Conservation (phyloP, 1,284 basidiomycete genomes). For the Leccinum angustisporum region DNA sequence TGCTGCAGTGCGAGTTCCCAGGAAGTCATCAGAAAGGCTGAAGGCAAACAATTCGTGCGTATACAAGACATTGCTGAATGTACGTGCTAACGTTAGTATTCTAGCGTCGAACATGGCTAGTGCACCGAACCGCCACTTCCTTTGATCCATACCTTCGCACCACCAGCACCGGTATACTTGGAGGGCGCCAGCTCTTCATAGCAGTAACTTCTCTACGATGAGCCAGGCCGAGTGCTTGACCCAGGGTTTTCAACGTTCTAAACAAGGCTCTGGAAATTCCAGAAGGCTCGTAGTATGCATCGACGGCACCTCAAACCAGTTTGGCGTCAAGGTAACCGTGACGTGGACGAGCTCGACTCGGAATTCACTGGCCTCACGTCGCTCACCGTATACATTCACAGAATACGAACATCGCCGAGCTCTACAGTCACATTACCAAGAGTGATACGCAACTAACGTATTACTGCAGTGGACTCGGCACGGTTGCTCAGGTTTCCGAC, state of each 20-base stretch:
- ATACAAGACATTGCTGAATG: too few species aligned
- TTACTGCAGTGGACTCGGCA: conserved; percentile 39
- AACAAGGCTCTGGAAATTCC: not conserved
- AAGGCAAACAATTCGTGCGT: too few species aligned
- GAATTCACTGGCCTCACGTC: not conserved
- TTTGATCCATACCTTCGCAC: not conserved
- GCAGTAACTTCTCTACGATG: conserved; percentile 2
- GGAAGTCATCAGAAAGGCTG: too few species aligned
- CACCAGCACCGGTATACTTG: not conserved
- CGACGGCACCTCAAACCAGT: conserved; percentile 40
- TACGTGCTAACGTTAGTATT: too few species aligned
- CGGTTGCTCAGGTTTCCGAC: conserved; percentile 25
- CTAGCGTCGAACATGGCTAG: not conserved
- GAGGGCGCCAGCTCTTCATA: not conserved
- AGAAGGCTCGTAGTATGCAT: conserved; percentile 39
- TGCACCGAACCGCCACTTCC: not conserved
- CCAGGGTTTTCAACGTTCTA: conserved; percentile 9
- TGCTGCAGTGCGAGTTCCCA: too few species aligned
- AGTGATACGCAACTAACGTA: conserved; percentile 33
- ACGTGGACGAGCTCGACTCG: not conserved
- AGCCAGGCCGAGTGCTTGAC: not conserved
- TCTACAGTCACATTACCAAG: conserved; percentile 36
- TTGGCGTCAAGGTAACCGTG: conserved; percentile 34
- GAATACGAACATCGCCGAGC: conserved; percentile 40
- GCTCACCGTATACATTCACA: conserved; percentile 6